Evolutionary conservation across 306 rosid genomes (phyloP).

Genomic region (Rosa rugosa): DNA sequence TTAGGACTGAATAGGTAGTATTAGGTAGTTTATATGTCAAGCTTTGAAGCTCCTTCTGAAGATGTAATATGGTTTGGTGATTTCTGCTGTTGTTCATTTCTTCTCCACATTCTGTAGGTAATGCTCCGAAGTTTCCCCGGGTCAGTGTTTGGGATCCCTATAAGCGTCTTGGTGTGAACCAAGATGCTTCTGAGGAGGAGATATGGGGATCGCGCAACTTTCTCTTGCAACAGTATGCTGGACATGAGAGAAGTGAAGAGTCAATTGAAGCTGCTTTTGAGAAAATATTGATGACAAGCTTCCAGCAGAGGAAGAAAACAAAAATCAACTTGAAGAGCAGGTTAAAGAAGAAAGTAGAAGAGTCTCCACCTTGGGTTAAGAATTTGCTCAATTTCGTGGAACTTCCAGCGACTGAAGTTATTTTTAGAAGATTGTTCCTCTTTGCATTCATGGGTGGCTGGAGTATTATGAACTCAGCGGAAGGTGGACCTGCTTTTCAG

Average conservation of each 20-base stretch:
- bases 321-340: slow-evolving; percentile 89
- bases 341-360: slow-evolving; percentile 95
- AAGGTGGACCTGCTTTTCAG: slow-evolving; percentile 99
- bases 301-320: slow-evolving; percentile 79
- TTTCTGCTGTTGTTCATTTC: background rate
- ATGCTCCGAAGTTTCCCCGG: slow-evolving; percentile 71
- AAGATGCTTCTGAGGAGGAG: slow-evolving; percentile 93
- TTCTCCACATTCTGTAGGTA: slow-evolving; percentile 41
- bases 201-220: slow-evolving; percentile 93
- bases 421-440: slow-evolving; percentile 86
- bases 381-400: slow-evolving; percentile 78
- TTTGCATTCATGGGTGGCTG: slow-evolving; percentile 97
- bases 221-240: slow-evolving; percentile 87
- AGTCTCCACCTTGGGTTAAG: slow-evolving; percentile 96
- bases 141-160: slow-evolving; percentile 82
- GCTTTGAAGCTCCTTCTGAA: background rate
- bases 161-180: slow-evolving; percentile 74
- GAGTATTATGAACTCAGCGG: slow-evolving; percentile 97
- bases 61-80: background rate
- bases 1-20: background rate
- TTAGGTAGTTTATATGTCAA: background rate
- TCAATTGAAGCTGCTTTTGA: slow-evolving; percentile 97
- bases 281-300: slow-evolving; percentile 87
- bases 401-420: slow-evolving; percentile 78
- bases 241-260: slow-evolving; percentile 91